Base-by-base conservation (phyloP, 345 rosid genomes). In the Cardamine chenopodiifolia region DNA sequence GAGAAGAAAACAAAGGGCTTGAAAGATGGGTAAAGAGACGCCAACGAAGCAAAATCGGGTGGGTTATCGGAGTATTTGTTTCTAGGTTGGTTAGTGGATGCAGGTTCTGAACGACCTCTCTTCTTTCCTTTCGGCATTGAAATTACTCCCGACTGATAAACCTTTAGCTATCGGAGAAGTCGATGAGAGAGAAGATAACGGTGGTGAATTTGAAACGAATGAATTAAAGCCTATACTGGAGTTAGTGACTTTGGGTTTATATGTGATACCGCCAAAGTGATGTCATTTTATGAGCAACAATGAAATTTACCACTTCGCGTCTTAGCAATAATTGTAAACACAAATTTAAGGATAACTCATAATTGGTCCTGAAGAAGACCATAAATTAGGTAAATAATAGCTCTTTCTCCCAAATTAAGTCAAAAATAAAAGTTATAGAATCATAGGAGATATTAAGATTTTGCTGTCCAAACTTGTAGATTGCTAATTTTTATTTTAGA, bases 51-150 rank as follows among this genome's bases (percentile, higher is more conserved):
- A 47, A 93, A 94, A 77, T 91, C 94, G 1, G 96, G 98, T 1
- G 96, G 87, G 40, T 81, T 89, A 8, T 88, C 91, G 25, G 94
- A 83, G 80, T 89, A 91, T 54, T 84, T 89, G 83, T 84, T 93
- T 26, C 50, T 75, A 0, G 92, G 89, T 39, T 89, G 90, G 73
- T 80, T 87, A 8, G 86, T 85, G 52, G 86, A 82, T 52, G 87
- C 80, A 65, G 79, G 82, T 66, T 76, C 85, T 26, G 83, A 78
- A 73, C 85, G 87, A 60, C 65, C 78, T 74, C 84, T 83, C 82
- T 89, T 79, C 68, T 64, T 87, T 92, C 79, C 76, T 69, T 70
- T 71, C 54, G 65, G 54, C 94, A 80, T 84, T 53, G 63, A 22
- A 10, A 37, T 31, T 31, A 68, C 2, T 64, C 69, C 69, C 39